Percentiles rank a stretch among this genome's conserved stretches.
These are phyloP conservation scores for Eucalyptus decipiens DNA, from an alignment of 345 rosid species.

Conservation along the genomic window DNA sequence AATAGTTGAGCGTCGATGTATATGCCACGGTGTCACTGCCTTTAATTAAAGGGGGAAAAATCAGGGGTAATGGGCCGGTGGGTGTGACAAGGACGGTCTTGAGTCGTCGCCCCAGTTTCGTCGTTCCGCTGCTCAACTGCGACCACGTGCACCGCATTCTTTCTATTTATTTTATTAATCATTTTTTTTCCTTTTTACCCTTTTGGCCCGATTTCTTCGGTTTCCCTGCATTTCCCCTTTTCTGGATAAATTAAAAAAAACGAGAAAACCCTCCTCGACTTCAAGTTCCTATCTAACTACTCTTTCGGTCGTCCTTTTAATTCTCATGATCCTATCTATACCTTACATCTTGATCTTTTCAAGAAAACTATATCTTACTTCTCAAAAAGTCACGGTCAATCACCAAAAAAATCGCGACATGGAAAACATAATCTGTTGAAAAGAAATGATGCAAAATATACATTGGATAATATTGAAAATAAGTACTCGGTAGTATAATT, in stretches of 20 bases:
- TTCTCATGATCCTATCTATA: not conserved
- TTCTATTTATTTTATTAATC: not conserved
- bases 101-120: not conserved
- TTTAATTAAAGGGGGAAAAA: not conserved
- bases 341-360: not conserved
- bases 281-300: not conserved
- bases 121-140: not conserved
- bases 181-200: too few relatives aligned
- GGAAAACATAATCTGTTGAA: not conserved
- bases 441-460: not conserved
- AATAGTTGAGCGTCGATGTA: not conserved
- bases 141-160: not conserved
- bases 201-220: not conserved
- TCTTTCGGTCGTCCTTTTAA: not conserved
- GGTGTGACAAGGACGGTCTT: not conserved
- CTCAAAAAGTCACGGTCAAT: too few relatives aligned
- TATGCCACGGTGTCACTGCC: not conserved
- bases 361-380: not conserved
- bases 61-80: not conserved
- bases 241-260: not conserved
- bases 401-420: not conserved
- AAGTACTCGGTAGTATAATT: rapidly evolving
- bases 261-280: not conserved
- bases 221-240: not conserved
- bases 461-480: not conserved